These are phyloP conservation scores for Trichoderma orchidacearum DNA, from an alignment of 495 filamentous ascomycete species.

Conservation along the genomic window DNA sequence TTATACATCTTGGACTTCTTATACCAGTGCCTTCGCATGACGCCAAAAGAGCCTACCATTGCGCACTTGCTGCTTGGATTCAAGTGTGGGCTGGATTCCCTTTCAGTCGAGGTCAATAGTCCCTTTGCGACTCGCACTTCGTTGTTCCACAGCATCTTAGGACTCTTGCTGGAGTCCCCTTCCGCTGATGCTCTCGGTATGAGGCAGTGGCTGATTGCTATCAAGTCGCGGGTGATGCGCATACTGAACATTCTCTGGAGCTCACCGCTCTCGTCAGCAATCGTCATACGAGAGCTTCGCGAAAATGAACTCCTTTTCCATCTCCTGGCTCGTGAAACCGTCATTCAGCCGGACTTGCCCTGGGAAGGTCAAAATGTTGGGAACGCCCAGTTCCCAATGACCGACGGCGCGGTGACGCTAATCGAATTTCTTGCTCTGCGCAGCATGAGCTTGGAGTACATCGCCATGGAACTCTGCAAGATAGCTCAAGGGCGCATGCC, in stretches of 20 bases:
- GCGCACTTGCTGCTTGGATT: conserved; percentile 90
- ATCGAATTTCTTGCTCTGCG: conserved; percentile 63
- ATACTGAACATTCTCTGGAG: conserved; percentile 71
- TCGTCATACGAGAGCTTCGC: conserved; percentile 66
- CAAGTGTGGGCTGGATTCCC: conserved; percentile 47
- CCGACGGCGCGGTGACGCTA: conserved; percentile 47
- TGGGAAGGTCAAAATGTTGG: conserved; percentile 51
- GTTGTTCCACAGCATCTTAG: conserved; percentile 69
- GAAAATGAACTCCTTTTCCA: conserved; percentile 58
- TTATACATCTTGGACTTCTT: conserved; percentile 69
- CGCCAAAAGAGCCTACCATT: conserved; percentile 59
- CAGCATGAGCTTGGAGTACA: conserved; percentile 66
- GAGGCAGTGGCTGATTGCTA: conserved; percentile 54
- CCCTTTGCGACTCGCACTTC: conserved; percentile 54
- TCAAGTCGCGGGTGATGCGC: conserved; percentile 65
- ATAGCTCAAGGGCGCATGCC: conserved; percentile 55
- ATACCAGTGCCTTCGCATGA: conserved; percentile 56
- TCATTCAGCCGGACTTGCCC: conserved; percentile 44
- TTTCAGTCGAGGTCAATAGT: conserved; percentile 49
- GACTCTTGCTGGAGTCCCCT: conserved; percentile 48
- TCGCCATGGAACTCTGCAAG: conserved; percentile 69
- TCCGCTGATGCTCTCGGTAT: conserved; percentile 40
- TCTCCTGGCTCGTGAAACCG: conserved; percentile 48
- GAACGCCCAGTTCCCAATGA: conserved; percentile 47
- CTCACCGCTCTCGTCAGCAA: conserved; percentile 61